Evolutionary conservation across 1,284 basidiomycete species (phyloP), one percentile per base, ranked within the genome.

Genomic region (Sporisorium scitamineum): DNA sequence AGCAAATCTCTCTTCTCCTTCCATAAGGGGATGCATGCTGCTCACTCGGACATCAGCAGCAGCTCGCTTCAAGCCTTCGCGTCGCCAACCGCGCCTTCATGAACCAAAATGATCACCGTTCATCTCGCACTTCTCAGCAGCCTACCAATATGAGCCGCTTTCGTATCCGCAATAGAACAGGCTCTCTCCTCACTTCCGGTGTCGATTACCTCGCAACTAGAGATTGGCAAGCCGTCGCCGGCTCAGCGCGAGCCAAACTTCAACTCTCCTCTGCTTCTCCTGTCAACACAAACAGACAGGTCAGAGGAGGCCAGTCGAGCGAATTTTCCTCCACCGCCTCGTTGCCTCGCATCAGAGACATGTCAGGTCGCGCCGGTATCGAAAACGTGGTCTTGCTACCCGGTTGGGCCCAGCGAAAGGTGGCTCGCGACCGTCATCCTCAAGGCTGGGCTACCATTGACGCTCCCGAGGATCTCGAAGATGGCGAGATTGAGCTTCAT

Each of bases 401-500:
- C 6, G 76, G 76, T 13, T 78, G 73, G 72, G 69, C 61, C 8
- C 76, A 75, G 45, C 73, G 68, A 6, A 78, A 51, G 51, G 61
- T 66, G 11, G 76, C 76, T 9, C 58, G 76, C 42, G 76, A 78
- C 47, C 65, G 76, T 55, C 61, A 70, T 50, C 72, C 76, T 10
- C 76, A 78, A 51, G 62, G 61, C 37, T 76, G 72, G 76, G 55
- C 61, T 26, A 63, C 59, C 26, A 9, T 66, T 3, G 76, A 78
- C 22, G 69, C 67, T 14, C 72, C 64, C 26, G 72, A 78, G 41
- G 64, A 76, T 45, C 63, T 78, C 39, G 57, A 71, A 44, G 76
- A 78, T 44, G 76, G 72, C 27, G 76, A 78, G 26, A 61, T 76
- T n/a, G 76, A 78, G 41, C 62, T 78, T 31, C 65, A 72, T 31